phyloP scores from a whole-genome alignment of 2,329 filamentous ascomycete species.

The Penicillium oxalicum region DNA sequence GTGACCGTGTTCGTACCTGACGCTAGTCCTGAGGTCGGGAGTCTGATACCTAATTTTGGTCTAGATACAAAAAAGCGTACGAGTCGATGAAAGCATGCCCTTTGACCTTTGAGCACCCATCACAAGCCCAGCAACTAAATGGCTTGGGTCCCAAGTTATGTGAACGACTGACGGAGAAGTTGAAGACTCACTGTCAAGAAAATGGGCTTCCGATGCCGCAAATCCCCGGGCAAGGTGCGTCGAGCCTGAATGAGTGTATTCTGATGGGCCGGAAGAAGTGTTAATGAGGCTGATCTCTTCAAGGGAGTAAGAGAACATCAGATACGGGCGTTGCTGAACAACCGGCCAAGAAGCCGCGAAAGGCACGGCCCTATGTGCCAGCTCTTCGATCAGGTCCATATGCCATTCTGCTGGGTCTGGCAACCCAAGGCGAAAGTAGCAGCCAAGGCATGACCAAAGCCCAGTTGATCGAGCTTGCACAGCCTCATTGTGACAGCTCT shows the following conservation, averaged over 20 bases:
- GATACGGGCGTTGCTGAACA: constrained; percentile 29
- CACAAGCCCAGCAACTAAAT: constrained; percentile 65
- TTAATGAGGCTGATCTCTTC: no score
- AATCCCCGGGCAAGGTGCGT: constrained; percentile 44
- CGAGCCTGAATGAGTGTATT: neutral
- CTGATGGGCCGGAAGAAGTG: no score
- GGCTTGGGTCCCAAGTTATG: constrained; percentile 69
- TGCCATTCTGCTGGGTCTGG: constrained; percentile 63
- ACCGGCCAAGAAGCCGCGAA: constrained; percentile 51
- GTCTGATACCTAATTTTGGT: constrained; percentile 6
- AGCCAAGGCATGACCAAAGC: constrained; percentile 58
- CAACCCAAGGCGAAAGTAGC: constrained; percentile 52
- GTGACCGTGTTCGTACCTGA: constrained; percentile 43
- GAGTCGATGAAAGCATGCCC: constrained; percentile 71
- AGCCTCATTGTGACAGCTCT: constrained; percentile 66
- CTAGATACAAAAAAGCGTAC: constrained; percentile 69
- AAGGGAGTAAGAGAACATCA: constrained; percentile 27
- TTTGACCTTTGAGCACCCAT: constrained; percentile 63
- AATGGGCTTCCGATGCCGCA: constrained; percentile 65
- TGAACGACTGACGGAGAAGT: constrained; percentile 57
- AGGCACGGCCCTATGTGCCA: constrained; percentile 64
- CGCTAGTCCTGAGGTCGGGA: neutral
- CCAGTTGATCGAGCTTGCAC: constrained; percentile 62
- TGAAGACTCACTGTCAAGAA: constrained; percentile 54
- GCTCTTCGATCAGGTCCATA: constrained; percentile 67